Conservation (phyloP, 441 rosid genomes). For the Mallotus repandus region DNA sequence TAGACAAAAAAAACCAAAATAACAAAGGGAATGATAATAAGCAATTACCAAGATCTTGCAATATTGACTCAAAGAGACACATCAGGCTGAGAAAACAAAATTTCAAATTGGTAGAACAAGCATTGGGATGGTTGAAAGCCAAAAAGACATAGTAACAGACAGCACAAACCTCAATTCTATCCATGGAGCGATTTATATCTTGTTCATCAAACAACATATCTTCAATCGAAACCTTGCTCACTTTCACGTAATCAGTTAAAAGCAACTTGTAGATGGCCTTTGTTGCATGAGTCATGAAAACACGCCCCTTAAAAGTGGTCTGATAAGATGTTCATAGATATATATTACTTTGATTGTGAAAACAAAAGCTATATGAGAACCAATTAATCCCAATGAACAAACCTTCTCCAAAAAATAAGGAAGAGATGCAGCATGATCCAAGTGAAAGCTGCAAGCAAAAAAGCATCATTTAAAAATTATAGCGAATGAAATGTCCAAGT, state of each 20-base stretch:
- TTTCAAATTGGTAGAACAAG: neutral
- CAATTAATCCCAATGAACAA: constrained; percentile 21
- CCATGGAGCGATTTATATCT: constrained; percentile 83
- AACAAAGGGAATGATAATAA: neutral
- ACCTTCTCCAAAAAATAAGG: constrained; percentile 96
- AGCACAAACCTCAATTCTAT: constrained; percentile 72
- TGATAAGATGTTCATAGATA: constrained; percentile 23
- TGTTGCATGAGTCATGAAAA: constrained; percentile 95
- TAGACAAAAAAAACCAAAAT: neutral
- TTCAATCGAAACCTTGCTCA: constrained; percentile 89
- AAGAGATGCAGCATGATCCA: constrained; percentile 94
- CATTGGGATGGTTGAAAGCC: neutral
- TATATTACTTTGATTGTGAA: constrained; percentile 18
- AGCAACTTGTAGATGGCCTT: constrained; percentile 82
- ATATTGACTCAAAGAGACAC: neutral
- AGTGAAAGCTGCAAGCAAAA: constrained; percentile 74
- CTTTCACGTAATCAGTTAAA: constrained; percentile 86
- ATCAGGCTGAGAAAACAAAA: neutral
- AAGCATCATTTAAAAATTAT: constrained; percentile 3
- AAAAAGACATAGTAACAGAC: constrained; percentile 1
- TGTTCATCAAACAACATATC: constrained; percentile 92
- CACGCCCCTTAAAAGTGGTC: constrained; percentile 93
- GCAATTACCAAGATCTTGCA: neutral
- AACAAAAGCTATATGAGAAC: neutral
- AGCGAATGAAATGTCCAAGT: neutral